A percentile compares a stretch with the other conserved stretches of the same genome.
Conservation (phyloP, 169 alveolate genomes). For the Eimeria sp. region DNA sequence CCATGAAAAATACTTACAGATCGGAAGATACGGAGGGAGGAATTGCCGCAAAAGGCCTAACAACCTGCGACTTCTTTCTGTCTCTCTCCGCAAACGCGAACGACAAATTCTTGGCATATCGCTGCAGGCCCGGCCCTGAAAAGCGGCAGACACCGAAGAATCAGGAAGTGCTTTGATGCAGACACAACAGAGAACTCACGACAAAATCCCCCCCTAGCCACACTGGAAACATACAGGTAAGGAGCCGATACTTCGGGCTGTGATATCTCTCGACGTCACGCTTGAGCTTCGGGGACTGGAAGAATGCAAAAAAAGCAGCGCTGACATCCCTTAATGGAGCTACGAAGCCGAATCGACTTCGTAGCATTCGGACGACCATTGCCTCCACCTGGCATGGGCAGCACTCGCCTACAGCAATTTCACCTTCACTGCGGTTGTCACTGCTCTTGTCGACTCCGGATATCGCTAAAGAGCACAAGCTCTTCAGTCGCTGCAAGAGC, state of each 20-base stretch:
- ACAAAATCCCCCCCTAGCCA: not conserved
- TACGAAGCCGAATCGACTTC: conserved; percentile 69
- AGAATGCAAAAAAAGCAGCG: conserved; percentile 62
- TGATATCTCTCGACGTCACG: conserved; percentile 64
- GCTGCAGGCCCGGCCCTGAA: conserved; percentile 76
- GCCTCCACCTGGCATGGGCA: conserved; percentile 72
- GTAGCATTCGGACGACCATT: conserved; percentile 67
- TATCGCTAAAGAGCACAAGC: conserved; percentile 7
- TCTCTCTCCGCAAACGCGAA: conserved; percentile 66
- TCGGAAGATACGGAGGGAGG: conserved; percentile 76
- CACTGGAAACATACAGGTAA: conserved; percentile 35
- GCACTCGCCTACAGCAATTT: conserved; percentile 58
- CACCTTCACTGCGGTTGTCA: conserved; percentile 1
- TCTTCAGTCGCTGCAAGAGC: conserved; percentile 50
- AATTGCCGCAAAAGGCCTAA: conserved; percentile 58
- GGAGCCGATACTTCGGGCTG: conserved; percentile 52
- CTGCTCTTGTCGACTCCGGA: not conserved
- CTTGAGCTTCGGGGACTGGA: conserved; percentile 43
- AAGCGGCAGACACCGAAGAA: not conserved
- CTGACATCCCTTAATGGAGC: conserved; percentile 69
- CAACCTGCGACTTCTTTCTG: conserved; percentile 63
- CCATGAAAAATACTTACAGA: conserved; percentile 9
- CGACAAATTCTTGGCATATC: conserved; percentile 67
- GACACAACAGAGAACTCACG: not conserved
- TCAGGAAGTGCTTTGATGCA: not conserved